phyloP scores from a whole-genome alignment of 1,284 basidiomycete genomes.

The Pulveroboletus sp. region DNA sequence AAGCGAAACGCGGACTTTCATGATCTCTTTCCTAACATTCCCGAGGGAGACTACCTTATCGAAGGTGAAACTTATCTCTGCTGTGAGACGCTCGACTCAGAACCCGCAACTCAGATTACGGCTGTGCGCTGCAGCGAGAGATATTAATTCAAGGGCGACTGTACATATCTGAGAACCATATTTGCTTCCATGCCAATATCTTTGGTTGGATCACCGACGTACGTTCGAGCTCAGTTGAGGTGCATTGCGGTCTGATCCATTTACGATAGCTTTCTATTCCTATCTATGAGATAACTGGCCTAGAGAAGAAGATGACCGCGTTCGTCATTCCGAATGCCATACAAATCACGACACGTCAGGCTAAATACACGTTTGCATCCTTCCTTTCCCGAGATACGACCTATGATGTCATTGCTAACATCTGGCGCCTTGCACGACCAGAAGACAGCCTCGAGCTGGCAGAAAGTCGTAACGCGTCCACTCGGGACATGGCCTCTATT shows the following conservation, averaged over 20 bases:
- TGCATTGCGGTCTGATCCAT: constrained; percentile 10
- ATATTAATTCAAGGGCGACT: constrained; percentile 95
- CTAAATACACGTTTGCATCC: constrained; percentile 92
- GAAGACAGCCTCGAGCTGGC: constrained; percentile 50
- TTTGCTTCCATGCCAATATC: constrained; percentile 98
- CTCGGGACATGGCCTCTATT: constrained; percentile 25
- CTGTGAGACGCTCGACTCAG: constrained; percentile 4
- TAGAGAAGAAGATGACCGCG: constrained; percentile 99
- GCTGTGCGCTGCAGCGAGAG: constrained; percentile 94
- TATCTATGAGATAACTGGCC: constrained; percentile 84
- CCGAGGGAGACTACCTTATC: constrained; percentile 97
- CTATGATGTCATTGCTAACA: constrained; percentile 94
- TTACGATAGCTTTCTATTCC: constrained; percentile 78
- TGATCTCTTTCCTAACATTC: constrained; percentile 83
- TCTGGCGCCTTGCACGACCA: constrained; percentile 91
- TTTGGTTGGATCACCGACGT: constrained; percentile 99
- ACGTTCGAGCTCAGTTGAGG: constrained; percentile 36
- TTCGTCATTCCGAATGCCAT: constrained; percentile 99
- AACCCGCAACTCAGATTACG: constrained; percentile 73
- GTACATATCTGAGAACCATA: constrained; percentile 97
- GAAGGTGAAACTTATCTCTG: constrained; percentile 66
- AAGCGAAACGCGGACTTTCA: constrained; percentile 97
- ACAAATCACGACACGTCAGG: constrained; percentile 80
- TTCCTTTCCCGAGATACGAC: constrained; percentile 96
- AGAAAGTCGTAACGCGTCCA: constrained; percentile 25